Evolutionary conservation across 345 rosid species (phyloP).

Genomic region (Salix suchowensis): DNA sequence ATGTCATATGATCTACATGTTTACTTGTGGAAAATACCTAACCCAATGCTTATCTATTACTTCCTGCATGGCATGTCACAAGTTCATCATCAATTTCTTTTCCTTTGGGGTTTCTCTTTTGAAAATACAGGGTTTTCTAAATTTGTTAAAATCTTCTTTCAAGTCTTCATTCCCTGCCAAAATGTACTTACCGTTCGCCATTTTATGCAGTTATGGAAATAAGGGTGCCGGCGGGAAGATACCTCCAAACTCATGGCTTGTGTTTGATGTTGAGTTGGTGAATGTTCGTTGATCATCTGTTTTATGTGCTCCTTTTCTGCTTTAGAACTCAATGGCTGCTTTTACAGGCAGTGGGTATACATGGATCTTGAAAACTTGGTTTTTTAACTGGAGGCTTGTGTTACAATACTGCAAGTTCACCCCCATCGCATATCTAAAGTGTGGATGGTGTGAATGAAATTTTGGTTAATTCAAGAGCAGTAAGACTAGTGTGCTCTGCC

Average conservation of each 20-base stretch:
- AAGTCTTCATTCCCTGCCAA: not conserved
- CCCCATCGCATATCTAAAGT: not conserved
- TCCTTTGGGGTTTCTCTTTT: not conserved
- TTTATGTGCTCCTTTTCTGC: not conserved
- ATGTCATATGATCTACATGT: not conserved
- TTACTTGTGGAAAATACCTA: not conserved
- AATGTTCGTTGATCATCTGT: slow-evolving; percentile 37
- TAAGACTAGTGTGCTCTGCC: not conserved
- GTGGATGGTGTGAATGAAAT: not conserved
- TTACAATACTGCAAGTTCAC: not conserved
- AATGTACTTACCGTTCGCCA: not conserved
- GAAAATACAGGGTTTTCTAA: not conserved
- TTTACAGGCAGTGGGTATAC: not conserved
- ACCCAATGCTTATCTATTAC: not conserved
- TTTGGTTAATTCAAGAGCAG: not conserved
- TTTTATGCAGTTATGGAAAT: slow-evolving; percentile 44
- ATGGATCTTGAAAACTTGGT: not conserved
- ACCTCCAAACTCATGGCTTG: slow-evolving; percentile 71
- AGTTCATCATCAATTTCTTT: not conserved
- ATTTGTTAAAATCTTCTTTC: not conserved
- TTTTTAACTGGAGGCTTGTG: not conserved
- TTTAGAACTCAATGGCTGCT: not conserved
- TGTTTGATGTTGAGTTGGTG: slow-evolving; percentile 63
- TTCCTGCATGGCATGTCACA: not conserved
- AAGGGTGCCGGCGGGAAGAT: slow-evolving; percentile 41